phyloP scores from a whole-genome alignment of 805 yeast species.

The Starmerella bombi region DNA sequence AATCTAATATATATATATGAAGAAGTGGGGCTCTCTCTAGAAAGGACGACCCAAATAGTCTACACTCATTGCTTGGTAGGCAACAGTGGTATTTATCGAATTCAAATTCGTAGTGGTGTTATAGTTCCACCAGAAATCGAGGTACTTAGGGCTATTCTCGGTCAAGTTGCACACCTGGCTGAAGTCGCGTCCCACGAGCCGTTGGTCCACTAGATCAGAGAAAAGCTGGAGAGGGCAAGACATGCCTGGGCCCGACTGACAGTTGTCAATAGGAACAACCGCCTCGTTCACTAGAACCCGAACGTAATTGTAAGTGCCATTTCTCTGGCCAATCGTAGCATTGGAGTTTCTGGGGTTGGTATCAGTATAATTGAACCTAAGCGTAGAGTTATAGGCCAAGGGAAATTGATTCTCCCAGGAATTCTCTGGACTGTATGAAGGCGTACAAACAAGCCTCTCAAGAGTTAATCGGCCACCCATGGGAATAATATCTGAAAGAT shows the following conservation, averaged over 20 bases:
- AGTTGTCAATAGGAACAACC: slow-evolving; percentile 37
- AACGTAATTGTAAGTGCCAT: slow-evolving; percentile 29
- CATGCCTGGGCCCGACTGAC: slow-evolving; percentile 41
- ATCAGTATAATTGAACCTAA: slow-evolving; percentile 12
- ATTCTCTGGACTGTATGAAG: slow-evolving; percentile 15
- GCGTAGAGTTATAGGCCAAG: slow-evolving; percentile 16
- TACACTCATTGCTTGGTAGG: slow-evolving; percentile 4
- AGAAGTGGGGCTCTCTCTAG: too few species aligned
- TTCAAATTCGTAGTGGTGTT: slow-evolving; percentile 18
- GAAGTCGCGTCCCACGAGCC: slow-evolving; percentile 8
- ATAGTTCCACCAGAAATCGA: slow-evolving; percentile 23
- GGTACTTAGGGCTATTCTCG: slow-evolving; percentile 14
- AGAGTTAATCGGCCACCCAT: slow-evolving; percentile 24
- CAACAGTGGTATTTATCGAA: slow-evolving; percentile 5
- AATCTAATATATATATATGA: too few species aligned
- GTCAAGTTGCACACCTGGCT: slow-evolving; percentile 14
- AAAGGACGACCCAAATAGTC: slow-evolving; percentile 2
- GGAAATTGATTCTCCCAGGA: slow-evolving; percentile 11
- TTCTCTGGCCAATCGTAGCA: slow-evolving; percentile 6
- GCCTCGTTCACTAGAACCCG: slow-evolving; percentile 42
- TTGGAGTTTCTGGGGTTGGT: slow-evolving; percentile 6
- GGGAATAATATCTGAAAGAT: slow-evolving; percentile 31
- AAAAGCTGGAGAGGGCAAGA: slow-evolving; percentile 30
- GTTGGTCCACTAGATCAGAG: slow-evolving; percentile 13
- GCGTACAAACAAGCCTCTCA: slow-evolving; percentile 31